Percentiles rank a stretch among this genome's conserved stretches.
Evolutionary conservation across 768 basidiomycete genomes (phyloP).

Genomic region (Floccularia luteovirens): DNA sequence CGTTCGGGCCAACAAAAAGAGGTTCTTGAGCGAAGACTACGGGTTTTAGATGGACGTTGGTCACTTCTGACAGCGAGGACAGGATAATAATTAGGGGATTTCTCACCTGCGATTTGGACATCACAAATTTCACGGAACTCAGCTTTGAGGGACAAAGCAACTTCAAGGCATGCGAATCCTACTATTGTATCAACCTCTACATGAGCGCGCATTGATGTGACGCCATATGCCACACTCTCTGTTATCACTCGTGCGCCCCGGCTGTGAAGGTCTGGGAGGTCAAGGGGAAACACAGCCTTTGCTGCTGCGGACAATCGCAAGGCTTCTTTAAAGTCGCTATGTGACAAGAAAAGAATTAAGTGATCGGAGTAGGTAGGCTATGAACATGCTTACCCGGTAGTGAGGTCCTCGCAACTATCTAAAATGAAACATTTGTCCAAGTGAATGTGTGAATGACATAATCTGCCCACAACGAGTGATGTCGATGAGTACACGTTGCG

Average conservation of each 20-base stretch:
- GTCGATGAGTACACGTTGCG: too few species aligned
- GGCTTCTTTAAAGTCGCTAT: constrained; percentile 50
- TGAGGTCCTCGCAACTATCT: constrained; percentile 41
- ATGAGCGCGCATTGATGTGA: constrained; percentile 61
- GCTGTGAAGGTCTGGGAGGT: constrained; percentile 35
- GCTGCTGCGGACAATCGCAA: constrained; percentile 41
- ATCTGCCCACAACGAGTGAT: constrained; percentile 12
- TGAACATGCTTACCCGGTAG: constrained; percentile 35
- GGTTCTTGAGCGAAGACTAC: constrained; percentile 59
- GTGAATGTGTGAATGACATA: constrained; percentile 62
- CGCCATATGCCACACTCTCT: constrained; percentile 53
- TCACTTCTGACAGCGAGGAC: neutral
- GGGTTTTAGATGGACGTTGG: constrained; percentile 2
- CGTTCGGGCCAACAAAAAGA: constrained; percentile 29
- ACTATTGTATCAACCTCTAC: constrained; percentile 56
- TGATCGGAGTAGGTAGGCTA: constrained; percentile 1
- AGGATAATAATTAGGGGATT: neutral
- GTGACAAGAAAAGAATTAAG: constrained; percentile 5
- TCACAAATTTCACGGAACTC: constrained; percentile 40
- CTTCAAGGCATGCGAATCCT: constrained; percentile 45
- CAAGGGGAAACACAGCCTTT: constrained; percentile 39
- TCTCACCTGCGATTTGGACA: constrained; percentile 47
- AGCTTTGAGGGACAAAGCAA: constrained; percentile 37
- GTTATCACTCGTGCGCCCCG: constrained; percentile 47
- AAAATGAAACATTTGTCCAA: constrained; percentile 66